These are phyloP conservation scores for Suhomyces guaymorum DNA, from an alignment of 1,139 yeast genomes.

Conservation along the genomic window DNA sequence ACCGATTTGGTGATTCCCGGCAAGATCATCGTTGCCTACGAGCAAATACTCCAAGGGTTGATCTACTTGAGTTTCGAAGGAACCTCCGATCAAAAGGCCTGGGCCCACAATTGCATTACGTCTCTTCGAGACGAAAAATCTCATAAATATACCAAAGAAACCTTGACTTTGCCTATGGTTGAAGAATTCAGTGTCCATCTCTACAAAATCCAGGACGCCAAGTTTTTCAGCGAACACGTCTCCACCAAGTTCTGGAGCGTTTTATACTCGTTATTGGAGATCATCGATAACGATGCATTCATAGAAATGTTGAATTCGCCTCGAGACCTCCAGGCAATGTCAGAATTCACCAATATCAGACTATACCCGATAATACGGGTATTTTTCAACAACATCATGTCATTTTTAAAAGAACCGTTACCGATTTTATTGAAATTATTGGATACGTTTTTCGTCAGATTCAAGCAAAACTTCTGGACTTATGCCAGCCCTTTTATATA, in stretches of 20 bases:
- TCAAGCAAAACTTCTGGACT: conserved; percentile 52
- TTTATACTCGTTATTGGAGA: conserved; percentile 40
- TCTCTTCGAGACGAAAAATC: conserved; percentile 3
- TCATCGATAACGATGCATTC: conserved; percentile 43
- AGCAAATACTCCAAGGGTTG: conserved; percentile 41
- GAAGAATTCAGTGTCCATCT: conserved; percentile 58
- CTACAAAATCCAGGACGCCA: conserved; percentile 54
- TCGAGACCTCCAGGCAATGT: conserved; percentile 43
- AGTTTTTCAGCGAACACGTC: conserved; percentile 40
- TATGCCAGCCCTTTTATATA: conserved; percentile 51
- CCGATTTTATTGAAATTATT: conserved; percentile 55
- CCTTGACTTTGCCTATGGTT: conserved; percentile 37
- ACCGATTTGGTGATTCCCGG: background rate
- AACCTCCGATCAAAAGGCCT: conserved; percentile 39
- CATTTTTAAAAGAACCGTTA: conserved; percentile 52
- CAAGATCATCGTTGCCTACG: conserved; percentile 8
- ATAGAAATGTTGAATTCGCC: conserved; percentile 44
- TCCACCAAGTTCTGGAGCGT: conserved; percentile 58
- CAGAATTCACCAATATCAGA: conserved; percentile 38
- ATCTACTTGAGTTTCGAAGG: conserved; percentile 58
- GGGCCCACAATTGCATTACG: conserved; percentile 37
- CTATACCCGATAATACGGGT: conserved; percentile 49
- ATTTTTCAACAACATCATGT: conserved; percentile 50
- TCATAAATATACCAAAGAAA: conserved; percentile 9
- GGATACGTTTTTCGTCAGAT: conserved; percentile 37